Evolutionary conservation across 371 early-diverging fungal species (phyloP), one percentile per base, ranked within the genome.

Genomic region (Chytridium lagenaria): DNA sequence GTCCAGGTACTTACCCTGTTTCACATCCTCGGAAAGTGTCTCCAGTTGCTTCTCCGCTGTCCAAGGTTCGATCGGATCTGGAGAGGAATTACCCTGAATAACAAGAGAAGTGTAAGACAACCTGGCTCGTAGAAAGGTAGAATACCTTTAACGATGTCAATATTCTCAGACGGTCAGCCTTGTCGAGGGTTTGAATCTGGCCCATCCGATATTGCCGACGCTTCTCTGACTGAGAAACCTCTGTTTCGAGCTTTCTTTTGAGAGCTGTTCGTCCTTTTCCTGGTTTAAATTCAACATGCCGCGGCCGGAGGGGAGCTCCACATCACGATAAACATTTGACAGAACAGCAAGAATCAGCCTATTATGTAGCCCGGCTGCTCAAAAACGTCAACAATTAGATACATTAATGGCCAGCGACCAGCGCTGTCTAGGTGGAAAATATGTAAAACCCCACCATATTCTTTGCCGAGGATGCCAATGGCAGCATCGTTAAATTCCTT

Each of bases 391-490:
- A n/a, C n/a, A n/a, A n/a, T n/a, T n/a, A n/a, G n/a, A n/a, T n/a
- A n/a, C n/a, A n/a, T n/a, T n/a, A n/a, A n/a, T n/a, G n/a, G n/a
- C n/a, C n/a, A n/a, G n/a, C n/a, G n/a, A n/a, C n/a, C n/a, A n/a
- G n/a, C n/a, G n/a, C n/a, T n/a, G n/a, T n/a, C n/a, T n/a, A n/a
- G n/a, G n/a, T n/a, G n/a, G n/a, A n/a, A n/a, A n/a, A n/a, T n/a
- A n/a, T n/a, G n/a, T n/a, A n/a, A n/a, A n/a, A n/a, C 19, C 71
- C 23, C n/a, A 75, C 75, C 67, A 34, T 66, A 49, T 55, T 75
- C 71, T 33, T 55, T 73, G n/a, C 16, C 26, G n/a, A 70, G 38
- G 15, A 75, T 36, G 39, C 34, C 57, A 49, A 5, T 19, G n/a
- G 67, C 39, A n/a, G 19, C 63, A 2, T 44, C 59, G 0, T 34